Evolutionary conservation across 192 early-diverging fungal genomes (phyloP).

Genomic region (Backusella liffmaniae): DNA sequence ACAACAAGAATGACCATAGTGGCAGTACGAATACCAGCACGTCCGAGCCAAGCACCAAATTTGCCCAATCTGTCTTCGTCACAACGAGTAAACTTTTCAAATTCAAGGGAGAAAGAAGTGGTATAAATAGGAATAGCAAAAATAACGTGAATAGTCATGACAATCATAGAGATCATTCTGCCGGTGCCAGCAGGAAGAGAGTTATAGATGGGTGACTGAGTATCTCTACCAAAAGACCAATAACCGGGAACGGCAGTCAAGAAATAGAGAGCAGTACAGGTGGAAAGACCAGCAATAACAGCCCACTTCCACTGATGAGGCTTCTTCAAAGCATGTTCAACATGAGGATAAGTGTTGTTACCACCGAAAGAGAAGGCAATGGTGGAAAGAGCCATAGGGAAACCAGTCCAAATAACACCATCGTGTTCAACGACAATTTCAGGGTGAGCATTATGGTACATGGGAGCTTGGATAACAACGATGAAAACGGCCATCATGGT

Average conservation of each 20-base stretch:
- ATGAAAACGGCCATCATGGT: conserved; percentile 73
- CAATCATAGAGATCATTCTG: conserved; percentile 59
- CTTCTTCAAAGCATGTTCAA: conserved; percentile 76
- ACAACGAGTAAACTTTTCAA: conserved; percentile 64
- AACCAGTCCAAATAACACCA: conserved; percentile 60
- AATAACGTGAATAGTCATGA: conserved; percentile 83
- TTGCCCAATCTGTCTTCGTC: conserved; percentile 48
- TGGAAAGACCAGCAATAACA: conserved; percentile 57
- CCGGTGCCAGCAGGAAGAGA: conserved; percentile 66
- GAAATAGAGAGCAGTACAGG: conserved; percentile 72
- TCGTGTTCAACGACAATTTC: conserved; percentile 41
- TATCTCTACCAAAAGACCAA: conserved; percentile 65
- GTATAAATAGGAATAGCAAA: conserved; percentile 78
- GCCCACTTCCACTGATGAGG: conserved; percentile 72
- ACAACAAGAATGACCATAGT: conserved; percentile 57
- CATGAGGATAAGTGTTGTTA: conserved; percentile 82
- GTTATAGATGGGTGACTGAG: conserved; percentile 69
- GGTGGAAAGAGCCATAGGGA: conserved; percentile 76
- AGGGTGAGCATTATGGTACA: conserved; percentile 42
- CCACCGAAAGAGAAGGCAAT: conserved; percentile 85
- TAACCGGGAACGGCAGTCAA: conserved; percentile 75
- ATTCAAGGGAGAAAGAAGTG: conserved; percentile 74
- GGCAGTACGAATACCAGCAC: conserved; percentile 52
- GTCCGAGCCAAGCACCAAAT: conserved; percentile 55
- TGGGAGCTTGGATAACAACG: conserved; percentile 64